phyloP scores from a whole-genome alignment of 75 land plant genomes.

The Selaginella tamariscina region DNA sequence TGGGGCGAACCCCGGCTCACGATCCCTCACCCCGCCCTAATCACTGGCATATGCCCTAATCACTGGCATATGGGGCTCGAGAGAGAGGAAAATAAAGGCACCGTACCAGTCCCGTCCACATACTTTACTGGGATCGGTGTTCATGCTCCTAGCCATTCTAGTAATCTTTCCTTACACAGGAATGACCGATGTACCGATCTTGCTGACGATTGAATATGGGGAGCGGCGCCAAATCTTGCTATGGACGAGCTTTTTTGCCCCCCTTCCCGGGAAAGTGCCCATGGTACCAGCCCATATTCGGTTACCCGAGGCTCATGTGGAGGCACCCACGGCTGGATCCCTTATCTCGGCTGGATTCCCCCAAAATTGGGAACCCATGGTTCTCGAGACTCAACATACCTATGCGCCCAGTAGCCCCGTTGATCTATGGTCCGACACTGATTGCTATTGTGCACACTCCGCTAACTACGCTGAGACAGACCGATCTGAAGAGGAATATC shows the following conservation, averaged over 20 bases:
- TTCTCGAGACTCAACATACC: slow-evolving; percentile 22
- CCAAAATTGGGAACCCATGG: slow-evolving; percentile 25
- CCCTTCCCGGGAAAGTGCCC: slow-evolving; percentile 19
- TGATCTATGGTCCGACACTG: slow-evolving; percentile 25
- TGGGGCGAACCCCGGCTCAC: too few species aligned
- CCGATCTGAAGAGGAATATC: slow-evolving; percentile 22
- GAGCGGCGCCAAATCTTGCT: too few species aligned
- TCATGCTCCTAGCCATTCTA: slow-evolving; percentile 7
- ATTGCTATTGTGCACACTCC: slow-evolving; percentile 28
- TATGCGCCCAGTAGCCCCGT: slow-evolving; percentile 24
- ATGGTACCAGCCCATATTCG: slow-evolving; percentile 23
- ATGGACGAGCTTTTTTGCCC: slow-evolving; percentile 10
- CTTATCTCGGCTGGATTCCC: slow-evolving; percentile 21
- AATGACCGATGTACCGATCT: neutral
- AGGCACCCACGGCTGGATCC: slow-evolving; percentile 29
- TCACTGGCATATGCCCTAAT: too few species aligned
- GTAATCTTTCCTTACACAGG: slow-evolving; percentile 3
- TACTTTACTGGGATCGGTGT: slow-evolving; percentile 3
- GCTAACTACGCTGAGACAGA: slow-evolving; percentile 20
- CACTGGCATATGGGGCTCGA: too few species aligned
- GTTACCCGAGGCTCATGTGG: slow-evolving; percentile 24
- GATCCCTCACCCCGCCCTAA: too few species aligned
- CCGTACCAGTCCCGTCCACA: neutral
- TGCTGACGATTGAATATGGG: slow-evolving; percentile 13
- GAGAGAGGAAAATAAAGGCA: too few species aligned